Evolutionary conservation across 2,329 filamentous ascomycete species (phyloP).

Genomic region (Scleromitrula shiraiana): DNA sequence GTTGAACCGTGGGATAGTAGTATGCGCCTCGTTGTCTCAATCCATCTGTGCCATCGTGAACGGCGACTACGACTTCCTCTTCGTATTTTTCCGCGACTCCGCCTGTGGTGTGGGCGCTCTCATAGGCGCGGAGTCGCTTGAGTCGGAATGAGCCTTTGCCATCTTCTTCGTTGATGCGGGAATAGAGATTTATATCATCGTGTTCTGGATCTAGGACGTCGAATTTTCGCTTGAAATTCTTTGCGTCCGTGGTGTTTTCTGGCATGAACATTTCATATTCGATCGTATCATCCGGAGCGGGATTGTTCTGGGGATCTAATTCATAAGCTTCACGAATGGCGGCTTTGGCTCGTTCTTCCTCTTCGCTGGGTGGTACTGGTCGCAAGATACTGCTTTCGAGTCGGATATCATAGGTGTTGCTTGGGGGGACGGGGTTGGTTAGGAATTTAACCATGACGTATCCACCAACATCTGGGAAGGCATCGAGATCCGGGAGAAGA

Average conservation of each 20-base stretch:
- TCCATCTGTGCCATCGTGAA: slow-evolving; percentile 45
- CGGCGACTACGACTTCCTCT: slow-evolving; percentile 54
- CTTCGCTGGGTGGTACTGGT: slow-evolving; percentile 48
- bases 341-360: slow-evolving; percentile 42
- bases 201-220: slow-evolving; percentile 48
- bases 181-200: slow-evolving; percentile 48
- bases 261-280: slow-evolving; percentile 62
- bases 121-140: slow-evolving; percentile 55
- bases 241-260: slow-evolving; percentile 39
- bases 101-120: slow-evolving; percentile 50
- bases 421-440: slow-evolving; percentile 51
- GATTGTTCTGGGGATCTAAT: slow-evolving; percentile 47
- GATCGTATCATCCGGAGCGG: slow-evolving; percentile 49
- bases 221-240: slow-evolving; percentile 53
- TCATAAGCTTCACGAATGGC: slow-evolving; percentile 46
- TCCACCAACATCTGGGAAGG: slow-evolving; percentile 62
- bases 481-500: slow-evolving; percentile 56
- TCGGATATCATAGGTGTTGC: slow-evolving; percentile 48
- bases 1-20: slow-evolving; percentile 62
- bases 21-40: slow-evolving; percentile 49
- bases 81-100: slow-evolving; percentile 50
- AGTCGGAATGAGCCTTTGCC: slow-evolving; percentile 49
- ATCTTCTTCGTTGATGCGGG: slow-evolving; percentile 37
- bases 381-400: slow-evolving; percentile 54
- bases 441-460: slow-evolving; percentile 64